These are phyloP conservation scores for Phaeolepiota aurea DNA, from an alignment of 768 basidiomycete species.

Conservation along the genomic window DNA sequence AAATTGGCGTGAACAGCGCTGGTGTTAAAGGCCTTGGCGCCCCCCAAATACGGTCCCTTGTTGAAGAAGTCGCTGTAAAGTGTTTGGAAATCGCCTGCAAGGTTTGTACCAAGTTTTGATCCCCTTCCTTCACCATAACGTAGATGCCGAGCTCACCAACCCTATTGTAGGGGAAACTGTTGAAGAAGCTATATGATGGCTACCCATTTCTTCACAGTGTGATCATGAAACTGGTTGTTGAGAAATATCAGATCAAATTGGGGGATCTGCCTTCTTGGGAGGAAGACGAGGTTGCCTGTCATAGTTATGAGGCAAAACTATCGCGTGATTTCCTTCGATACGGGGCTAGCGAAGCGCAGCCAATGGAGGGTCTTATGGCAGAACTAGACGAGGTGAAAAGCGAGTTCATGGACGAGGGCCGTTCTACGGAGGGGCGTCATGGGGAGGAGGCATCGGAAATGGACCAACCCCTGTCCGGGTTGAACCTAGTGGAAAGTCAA, in stretches of 20 bases:
- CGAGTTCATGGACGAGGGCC: constrained; percentile 5
- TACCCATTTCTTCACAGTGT: constrained; percentile 32
- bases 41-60: constrained; percentile 34
- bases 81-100: constrained; percentile 60
- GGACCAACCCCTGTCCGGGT: constrained; percentile 7
- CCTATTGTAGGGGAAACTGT: constrained; percentile 47
- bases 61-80: constrained; percentile 49
- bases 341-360: constrained; percentile 18
- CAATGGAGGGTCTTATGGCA: constrained; percentile 13
- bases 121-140: background rate
- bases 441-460: background rate
- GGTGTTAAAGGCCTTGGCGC: constrained; percentile 31
- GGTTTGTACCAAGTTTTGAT: too few relatives aligned
- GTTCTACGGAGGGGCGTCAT: too few relatives aligned
- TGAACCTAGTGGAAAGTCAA: constrained; percentile 2
- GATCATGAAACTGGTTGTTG: constrained; percentile 37
- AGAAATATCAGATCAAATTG: constrained; percentile 41
- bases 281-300: constrained; percentile 33
- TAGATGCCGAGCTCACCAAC: constrained; percentile 1
- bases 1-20: constrained; percentile 22
- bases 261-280: constrained; percentile 51
- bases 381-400: constrained; percentile 9
- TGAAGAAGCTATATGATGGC: constrained; percentile 46
- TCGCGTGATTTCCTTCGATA: constrained; percentile 42
- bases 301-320: constrained; percentile 38